These are phyloP conservation scores for Ophiobolus disseminans DNA, from an alignment of 2,329 filamentous ascomycete species.

Conservation along the genomic window DNA sequence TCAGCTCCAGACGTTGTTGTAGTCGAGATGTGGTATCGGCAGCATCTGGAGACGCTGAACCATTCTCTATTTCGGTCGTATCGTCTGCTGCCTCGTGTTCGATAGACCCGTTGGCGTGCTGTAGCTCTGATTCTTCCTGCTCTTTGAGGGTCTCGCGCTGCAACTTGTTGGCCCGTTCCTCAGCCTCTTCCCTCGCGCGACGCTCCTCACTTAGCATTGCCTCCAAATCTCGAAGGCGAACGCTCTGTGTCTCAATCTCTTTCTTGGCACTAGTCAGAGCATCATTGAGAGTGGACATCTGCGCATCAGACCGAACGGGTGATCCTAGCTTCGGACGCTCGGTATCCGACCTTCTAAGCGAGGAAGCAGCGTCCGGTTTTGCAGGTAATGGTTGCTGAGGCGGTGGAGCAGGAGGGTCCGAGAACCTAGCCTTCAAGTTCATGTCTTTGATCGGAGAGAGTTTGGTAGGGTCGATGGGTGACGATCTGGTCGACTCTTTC, in stretches of 20 bases:
- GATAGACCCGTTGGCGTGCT: conserved; percentile 19
- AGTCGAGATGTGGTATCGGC: conserved; percentile 57
- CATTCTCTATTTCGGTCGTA: conserved; percentile 24
- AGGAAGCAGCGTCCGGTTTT: conserved; percentile 76
- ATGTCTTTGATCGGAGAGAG: conserved; percentile 66
- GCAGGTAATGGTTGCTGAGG: conserved; percentile 92
- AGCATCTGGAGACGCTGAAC: conserved; percentile 24
- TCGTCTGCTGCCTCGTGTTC: conserved; percentile 22
- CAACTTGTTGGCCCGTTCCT: conserved; percentile 77
- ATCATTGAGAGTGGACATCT: conserved; percentile 84
- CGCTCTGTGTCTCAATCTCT: conserved; percentile 83
- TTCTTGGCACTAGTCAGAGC: conserved; percentile 82
- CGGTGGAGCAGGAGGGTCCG: conserved; percentile 89
- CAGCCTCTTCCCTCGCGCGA: conserved; percentile 80
- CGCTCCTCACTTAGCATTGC: conserved; percentile 79
- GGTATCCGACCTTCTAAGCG: conserved; percentile 77
- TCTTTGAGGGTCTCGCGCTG: conserved; percentile 65
- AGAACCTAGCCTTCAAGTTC: conserved; percentile 78
- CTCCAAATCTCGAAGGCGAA: conserved; percentile 82
- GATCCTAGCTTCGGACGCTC: conserved; percentile 73
- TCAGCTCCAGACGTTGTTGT: conserved; percentile 75
- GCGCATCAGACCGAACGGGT: conserved; percentile 69
- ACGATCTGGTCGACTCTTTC: conserved; percentile 59
- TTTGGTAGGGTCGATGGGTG: conserved; percentile 50
- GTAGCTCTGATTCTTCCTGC: conserved; percentile 37